Evolutionary conservation across 176 grass and related monocot species (phyloP).

Genomic region (Eragrostis curvula): DNA sequence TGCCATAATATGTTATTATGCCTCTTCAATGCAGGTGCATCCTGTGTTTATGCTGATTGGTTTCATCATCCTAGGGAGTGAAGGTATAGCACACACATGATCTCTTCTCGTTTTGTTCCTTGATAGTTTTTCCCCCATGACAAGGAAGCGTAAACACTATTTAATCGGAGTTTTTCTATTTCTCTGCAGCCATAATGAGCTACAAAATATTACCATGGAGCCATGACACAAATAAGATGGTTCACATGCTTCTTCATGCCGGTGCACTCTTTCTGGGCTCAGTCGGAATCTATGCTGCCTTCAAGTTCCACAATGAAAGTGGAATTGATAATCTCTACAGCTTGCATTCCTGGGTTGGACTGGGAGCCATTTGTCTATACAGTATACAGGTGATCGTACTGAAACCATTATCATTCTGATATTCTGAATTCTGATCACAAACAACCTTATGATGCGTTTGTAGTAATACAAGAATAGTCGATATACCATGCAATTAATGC

Average conservation of each 20-base stretch:
- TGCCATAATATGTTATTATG: neutral
- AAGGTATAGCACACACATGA: slow-evolving; percentile 50
- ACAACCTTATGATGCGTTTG: neutral
- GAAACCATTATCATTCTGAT: neutral
- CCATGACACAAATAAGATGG: slow-evolving; percentile 70
- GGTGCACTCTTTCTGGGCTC: slow-evolving; percentile 66
- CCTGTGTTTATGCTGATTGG: slow-evolving; percentile 89
- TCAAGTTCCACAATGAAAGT: slow-evolving; percentile 91
- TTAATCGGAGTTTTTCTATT: slow-evolving; percentile 35
- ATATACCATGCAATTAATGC: neutral
- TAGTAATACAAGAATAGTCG: neutral
- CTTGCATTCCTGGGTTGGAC: slow-evolving; percentile 91
- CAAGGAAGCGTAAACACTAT: neutral
- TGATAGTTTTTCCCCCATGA: slow-evolving; percentile 7
- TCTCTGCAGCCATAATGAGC: slow-evolving; percentile 77
- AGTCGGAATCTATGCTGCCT: slow-evolving; percentile 69
- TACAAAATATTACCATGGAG: slow-evolving; percentile 76
- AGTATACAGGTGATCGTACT: slow-evolving; percentile 64
- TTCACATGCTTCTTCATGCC: slow-evolving; percentile 75
- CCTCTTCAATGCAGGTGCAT: slow-evolving; percentile 60
- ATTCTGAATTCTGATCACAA: slow-evolving; percentile 1
- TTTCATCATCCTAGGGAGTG: slow-evolving; percentile 75
- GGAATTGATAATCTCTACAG: slow-evolving; percentile 82
- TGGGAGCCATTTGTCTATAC: slow-evolving; percentile 71
- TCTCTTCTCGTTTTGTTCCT: neutral